A percentile compares a stretch with the other conserved stretches of the same genome.
Evolutionary conservation across 2,329 filamentous ascomycete species (phyloP).

Genomic region (Ophiostoma sp.): DNA sequence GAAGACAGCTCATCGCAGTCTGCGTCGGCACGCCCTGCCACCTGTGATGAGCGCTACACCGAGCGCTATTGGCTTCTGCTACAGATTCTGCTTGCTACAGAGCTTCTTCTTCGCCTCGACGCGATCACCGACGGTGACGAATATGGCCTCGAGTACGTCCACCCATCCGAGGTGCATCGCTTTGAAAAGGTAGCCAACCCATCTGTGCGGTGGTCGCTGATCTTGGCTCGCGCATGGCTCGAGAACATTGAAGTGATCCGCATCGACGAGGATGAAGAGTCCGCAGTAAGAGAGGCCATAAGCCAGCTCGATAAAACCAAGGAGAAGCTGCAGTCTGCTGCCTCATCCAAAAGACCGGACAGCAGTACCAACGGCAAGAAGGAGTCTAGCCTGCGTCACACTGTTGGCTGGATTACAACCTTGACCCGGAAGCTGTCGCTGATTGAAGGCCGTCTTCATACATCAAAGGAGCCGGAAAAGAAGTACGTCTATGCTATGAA

Average conservation of each 20-base stretch:
- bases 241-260: slow-evolving; percentile 55
- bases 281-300: neutral
- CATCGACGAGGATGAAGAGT: slow-evolving; percentile 25
- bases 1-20: slow-evolving; percentile 7
- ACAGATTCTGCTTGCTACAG: slow-evolving; percentile 59
- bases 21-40: slow-evolving; percentile 36
- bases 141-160: slow-evolving; percentile 46
- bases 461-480: slow-evolving; percentile 29
- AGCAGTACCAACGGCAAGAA: slow-evolving; percentile 14
- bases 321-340: neutral
- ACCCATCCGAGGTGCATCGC: slow-evolving; percentile 51
- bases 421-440: slow-evolving; percentile 51
- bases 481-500: slow-evolving; percentile 45
- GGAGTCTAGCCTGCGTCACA: slow-evolving; percentile 29
- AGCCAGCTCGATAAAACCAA: slow-evolving; percentile 11
- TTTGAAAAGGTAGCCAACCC: slow-evolving; percentile 58
- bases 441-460: slow-evolving; percentile 26
- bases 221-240: slow-evolving; percentile 61
- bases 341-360: neutral
- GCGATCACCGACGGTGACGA: slow-evolving; percentile 57
- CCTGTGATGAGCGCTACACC: slow-evolving; percentile 49
- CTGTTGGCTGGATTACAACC: slow-evolving; percentile 50
- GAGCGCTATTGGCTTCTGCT: slow-evolving; percentile 63
- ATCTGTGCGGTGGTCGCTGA: slow-evolving; percentile 62
- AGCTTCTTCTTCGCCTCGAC: slow-evolving; percentile 60